Evolutionary conservation across 495 filamentous ascomycete species (phyloP), one percentile per base, ranked within the genome.

Genomic region (Aspergillus steynii): DNA sequence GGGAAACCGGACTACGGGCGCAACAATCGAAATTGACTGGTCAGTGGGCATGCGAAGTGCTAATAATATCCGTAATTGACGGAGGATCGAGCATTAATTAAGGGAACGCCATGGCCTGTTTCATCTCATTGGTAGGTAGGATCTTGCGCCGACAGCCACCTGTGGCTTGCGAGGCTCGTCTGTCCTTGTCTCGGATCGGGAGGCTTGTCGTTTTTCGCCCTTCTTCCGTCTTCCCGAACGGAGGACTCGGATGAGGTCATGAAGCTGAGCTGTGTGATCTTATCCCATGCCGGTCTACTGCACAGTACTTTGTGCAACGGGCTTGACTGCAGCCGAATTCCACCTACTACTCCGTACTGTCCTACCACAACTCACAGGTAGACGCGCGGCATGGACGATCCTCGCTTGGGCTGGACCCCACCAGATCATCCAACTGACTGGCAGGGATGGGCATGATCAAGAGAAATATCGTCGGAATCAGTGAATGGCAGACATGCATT

Each of bases 361-460:
- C 4, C 34, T 10, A 37, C 34, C 34, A 37, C 34, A 7, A 42
- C 37, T 42, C 37, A 14, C 9, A 42, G n/a, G 60, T 56, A 66
- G 65, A 67, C 65, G 61, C 65, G 65, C 65, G 65, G 65, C 65
- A 60, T 54, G 57, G 65, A 48, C 62, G 62, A 68, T 68, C 65
- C 32, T 64, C 62, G 49, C 52, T 58, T 62, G 46, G 34, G 56
- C 25, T n/a, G 55, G 52, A 59, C 51, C 55, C 56, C 54, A 45
- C 57, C 56, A 47, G 45, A 59, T 59, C 56, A 34, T 45, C 56
- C 56, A 34, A 26, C 7, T 58, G 14, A 26, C 47, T 58, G 20
- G 56, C 56, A n/a, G 7, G 29, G 49, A 59, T 59, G 37, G 46
- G 46, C 29, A 58, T 26, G 25, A 9, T 26, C 3, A 42, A 29